Evolutionary conservation across 106 monocot species (phyloP), one percentile per base, ranked within the genome.

Genomic region (Acanthochlamys bracteata): DNA sequence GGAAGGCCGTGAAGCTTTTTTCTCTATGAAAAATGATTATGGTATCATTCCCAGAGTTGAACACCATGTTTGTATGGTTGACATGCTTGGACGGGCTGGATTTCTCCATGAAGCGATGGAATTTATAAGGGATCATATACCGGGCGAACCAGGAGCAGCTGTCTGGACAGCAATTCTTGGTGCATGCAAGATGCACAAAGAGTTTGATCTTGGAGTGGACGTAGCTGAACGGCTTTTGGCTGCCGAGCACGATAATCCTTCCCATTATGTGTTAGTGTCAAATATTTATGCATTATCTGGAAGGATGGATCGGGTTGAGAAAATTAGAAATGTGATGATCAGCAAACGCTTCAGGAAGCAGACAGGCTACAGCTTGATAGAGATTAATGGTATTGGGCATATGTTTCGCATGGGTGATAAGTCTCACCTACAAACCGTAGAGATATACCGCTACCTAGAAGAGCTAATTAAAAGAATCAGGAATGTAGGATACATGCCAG

Each of bases 51-150:
- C 82, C 20, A 57, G 73, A 76, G 22, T 43, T 22, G 82, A 86
- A 71, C 86, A 82, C 39, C 69, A 73, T 60, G 81, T 86, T 24
- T 81, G 73, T 67, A 81, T 86, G 78, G 81, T 86, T 13, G 86
- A 86, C 70, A 63, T 86, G 79, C 59, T 70, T 23, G 82, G 82
- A 16, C 67, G 86, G n/a, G 82, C 81, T 20, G 85, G 85, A 0
- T 19, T 75, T 17, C 66, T 86, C 24, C 46, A 69, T 13, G 69
- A 82, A 45, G 85, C 81, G 1, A 55, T 75, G 55, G 21, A 25
- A 24, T 85, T 69, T 42, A 72, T 81, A 25, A 39, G 27, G 54
- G 73, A 76, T 25, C 33, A 9, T 10, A 66, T 75, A 60, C 60
- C n/a, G 7, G 81, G 75, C 7, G 75, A 69, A 33, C 73, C 78